Percentiles rank a stretch among this genome's conserved stretches.
These are phyloP conservation scores for Diutina catenulata DNA, from an alignment of 1,139 yeast genomes.

Conservation along the genomic window DNA sequence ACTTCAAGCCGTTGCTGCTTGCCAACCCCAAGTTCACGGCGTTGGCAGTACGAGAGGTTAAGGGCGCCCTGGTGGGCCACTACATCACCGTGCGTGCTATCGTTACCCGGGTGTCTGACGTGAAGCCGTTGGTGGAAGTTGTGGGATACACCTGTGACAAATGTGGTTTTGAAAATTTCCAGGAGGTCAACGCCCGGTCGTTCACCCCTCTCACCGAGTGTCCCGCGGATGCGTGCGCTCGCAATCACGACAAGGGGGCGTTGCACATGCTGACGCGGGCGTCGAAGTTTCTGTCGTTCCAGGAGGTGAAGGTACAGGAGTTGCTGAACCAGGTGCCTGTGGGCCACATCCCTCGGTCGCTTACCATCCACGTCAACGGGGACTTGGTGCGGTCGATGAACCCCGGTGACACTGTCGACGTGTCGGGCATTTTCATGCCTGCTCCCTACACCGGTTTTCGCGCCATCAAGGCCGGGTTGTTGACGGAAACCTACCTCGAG, in stretches of 20 bases:
- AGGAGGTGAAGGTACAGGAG: conserved; percentile 92
- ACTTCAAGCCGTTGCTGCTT: conserved; percentile 60
- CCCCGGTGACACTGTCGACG: conserved; percentile 94
- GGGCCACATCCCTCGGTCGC: conserved; percentile 89
- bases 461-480: conserved; percentile 82
- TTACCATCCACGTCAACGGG: conserved; percentile 81
- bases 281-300: conserved; percentile 88
- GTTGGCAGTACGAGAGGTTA: conserved; percentile 73
- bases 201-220: conserved; percentile 84
- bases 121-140: conserved; percentile 82
- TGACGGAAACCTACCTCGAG: conserved; percentile 89
- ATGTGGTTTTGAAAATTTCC: conserved; percentile 95
- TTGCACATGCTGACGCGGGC: conserved; percentile 91
- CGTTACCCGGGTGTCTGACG: conserved; percentile 91
- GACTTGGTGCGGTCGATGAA: conserved; percentile 74
- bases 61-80: conserved; percentile 75
- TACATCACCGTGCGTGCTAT: conserved; percentile 88
- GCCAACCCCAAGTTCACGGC: conserved; percentile 36
- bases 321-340: conserved; percentile 94
- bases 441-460: conserved; percentile 92
- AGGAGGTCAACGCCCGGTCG: conserved; percentile 77
- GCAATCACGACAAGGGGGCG: conserved; percentile 79
- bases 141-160: conserved; percentile 96
- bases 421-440: conserved; percentile 87
- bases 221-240: conserved; percentile 66